phyloP scores from a whole-genome alignment of 1,284 basidiomycete genomes.

The Melampsora larici-populina region DNA sequence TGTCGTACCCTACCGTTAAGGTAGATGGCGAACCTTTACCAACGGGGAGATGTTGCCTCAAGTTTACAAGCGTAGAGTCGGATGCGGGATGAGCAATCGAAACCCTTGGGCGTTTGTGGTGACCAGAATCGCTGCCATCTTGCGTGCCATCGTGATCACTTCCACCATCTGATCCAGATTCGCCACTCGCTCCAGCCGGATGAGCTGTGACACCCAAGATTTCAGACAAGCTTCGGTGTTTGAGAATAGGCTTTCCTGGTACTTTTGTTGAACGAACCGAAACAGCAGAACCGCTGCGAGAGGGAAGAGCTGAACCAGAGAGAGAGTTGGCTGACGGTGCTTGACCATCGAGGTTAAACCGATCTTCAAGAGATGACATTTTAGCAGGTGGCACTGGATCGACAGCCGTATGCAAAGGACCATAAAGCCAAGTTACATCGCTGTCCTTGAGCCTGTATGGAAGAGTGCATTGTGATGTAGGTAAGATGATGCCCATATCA shows the following conservation, averaged over 20 bases:
- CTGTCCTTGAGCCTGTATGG: slow-evolving; percentile 89
- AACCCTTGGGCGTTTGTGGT: slow-evolving; percentile 27
- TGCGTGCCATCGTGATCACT: slow-evolving; percentile 49
- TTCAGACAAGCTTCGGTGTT: slow-evolving; percentile 88
- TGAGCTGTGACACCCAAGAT: slow-evolving; percentile 60
- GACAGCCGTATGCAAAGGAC: slow-evolving; percentile 85
- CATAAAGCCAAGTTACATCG: slow-evolving; percentile 98
- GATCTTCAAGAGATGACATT: slow-evolving; percentile 59
- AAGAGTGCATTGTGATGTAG: slow-evolving; percentile 37
- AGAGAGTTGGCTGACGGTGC: slow-evolving; percentile 52
- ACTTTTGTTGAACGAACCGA: slow-evolving; percentile 28
- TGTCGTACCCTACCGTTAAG: slow-evolving; percentile 45
- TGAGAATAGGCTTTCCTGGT: slow-evolving; percentile 78
- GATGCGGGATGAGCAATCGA: slow-evolving; percentile 45
- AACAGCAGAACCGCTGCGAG: slow-evolving; percentile 17
- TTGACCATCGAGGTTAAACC: slow-evolving; percentile 58
- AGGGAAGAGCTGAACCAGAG: slow-evolving; percentile 11
- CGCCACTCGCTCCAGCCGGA: slow-evolving; percentile 54
- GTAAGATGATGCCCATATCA: slow-evolving; percentile 27
- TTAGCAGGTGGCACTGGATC: slow-evolving; percentile 64
- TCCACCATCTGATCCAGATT: slow-evolving; percentile 58
- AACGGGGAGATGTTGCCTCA: slow-evolving; percentile 34
- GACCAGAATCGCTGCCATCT: slow-evolving; percentile 43
- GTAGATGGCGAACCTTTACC: slow-evolving; percentile 44
- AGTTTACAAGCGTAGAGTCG: slow-evolving; percentile 46